A percentile compares a stretch with the other conserved stretches of the same genome.
Evolutionary conservation across 2,329 filamentous ascomycete genomes (phyloP).

Genomic region (Neonectria sp.): DNA sequence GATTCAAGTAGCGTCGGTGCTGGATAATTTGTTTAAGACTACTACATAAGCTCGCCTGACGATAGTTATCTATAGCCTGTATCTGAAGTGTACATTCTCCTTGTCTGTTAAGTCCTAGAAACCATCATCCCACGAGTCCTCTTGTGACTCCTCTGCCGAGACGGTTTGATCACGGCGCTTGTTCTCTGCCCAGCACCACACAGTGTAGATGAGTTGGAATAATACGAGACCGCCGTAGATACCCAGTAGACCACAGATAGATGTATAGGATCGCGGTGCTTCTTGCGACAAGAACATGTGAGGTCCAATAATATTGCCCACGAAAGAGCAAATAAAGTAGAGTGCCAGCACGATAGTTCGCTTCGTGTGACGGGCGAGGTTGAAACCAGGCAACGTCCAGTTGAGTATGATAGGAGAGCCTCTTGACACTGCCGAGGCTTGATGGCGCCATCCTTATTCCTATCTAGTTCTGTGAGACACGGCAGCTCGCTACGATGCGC

Average conservation of each 20-base stretch:
- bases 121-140: constrained; percentile 2
- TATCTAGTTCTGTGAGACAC: constrained; percentile 12
- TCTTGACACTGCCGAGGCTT: neutral
- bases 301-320: constrained; percentile 2
- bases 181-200: constrained; percentile 1
- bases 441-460: neutral
- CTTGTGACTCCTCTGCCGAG: neutral
- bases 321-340: neutral
- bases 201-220: neutral
- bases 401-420: neutral
- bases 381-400: neutral
- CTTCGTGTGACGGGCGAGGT: constrained; percentile 1
- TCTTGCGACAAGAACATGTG: neutral
- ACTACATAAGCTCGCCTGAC: neutral
- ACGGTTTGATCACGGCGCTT: neutral
- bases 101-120: constrained; percentile 9
- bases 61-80: neutral
- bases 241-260: neutral
- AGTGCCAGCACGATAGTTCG: neutral
- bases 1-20: neutral
- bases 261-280: neutral
- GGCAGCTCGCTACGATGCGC: constrained; percentile 1
- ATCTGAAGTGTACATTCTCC: constrained; percentile 12
- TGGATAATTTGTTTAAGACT: constrained; percentile 14
- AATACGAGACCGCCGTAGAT: neutral